Base-by-base conservation (phyloP, 495 filamentous ascomycete genomes). In the Hypoxylon cercidicola region DNA sequence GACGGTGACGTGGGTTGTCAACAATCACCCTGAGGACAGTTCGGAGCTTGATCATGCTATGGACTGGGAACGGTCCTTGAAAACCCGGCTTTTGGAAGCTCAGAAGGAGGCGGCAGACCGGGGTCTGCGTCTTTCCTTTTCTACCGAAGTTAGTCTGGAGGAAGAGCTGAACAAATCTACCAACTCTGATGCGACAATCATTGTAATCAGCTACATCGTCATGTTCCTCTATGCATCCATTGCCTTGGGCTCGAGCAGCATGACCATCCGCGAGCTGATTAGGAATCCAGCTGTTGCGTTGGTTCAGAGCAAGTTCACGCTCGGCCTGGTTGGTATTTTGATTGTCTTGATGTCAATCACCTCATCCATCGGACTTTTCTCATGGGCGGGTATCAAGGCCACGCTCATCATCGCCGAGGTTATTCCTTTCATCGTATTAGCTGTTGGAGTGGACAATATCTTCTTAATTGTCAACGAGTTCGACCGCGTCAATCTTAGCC, bases 401-500 rank as follows among this genome's bases (percentile, higher is more conserved):
- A 99, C 95, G 3, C 79, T 99, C 60, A 98, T 99, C 70, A 98
- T 99, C 64, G 94, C 96, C 6, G 95, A 99, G 72, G 95, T 99
- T 62, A 99, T 99, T 58, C 95, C 95, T 0, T 99, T 99, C 75
- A 87, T 99, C 62, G 93, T 99, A 11, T 79, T 99, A 10, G 95
- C 95, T 45, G 91, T 99, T 15, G 95, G 95, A 20, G 96, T 99
- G 9, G 95, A 99, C 82, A 99, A 99, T 73, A 98, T 99, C 71
- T 99, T 99, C 78, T 77, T 99, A 49, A 97, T 99, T 49, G 96
- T 98, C 6, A 93, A 99, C 77, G 95, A 99, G 71, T 97, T 99
- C 65, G 96, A 99, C 75, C 85, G 96, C 23, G 88, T 96, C 56
- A 97, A 98, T 70, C 77, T 93, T 72, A 96, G 87, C 72, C 87